Base-by-base conservation (phyloP, 345 rosid genomes). In the Melaleuca alternifolia region DNA sequence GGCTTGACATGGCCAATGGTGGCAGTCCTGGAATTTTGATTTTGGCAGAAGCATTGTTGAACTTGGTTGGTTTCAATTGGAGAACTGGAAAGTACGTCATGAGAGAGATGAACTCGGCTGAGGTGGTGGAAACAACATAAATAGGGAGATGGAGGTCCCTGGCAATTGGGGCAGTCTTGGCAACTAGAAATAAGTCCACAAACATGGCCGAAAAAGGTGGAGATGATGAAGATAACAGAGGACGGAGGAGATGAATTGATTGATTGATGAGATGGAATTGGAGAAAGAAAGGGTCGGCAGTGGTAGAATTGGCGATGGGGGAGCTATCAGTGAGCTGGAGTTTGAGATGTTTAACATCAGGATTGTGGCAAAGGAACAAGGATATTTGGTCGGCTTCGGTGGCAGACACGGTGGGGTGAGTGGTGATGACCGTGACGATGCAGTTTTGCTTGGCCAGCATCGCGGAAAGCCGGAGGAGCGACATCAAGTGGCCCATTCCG, bases 341-440 rank as follows among this genome's bases (percentile, higher is more conserved):
- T 33, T 87, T 86, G 26, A 85, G 84, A 21, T 89, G 88, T 1
- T 37, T 77, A 84, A 91, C 87, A 21, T 92, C 84, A 30, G 92
- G 92, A 84, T 85, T 86, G 33, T 76, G 33, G 10, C 86, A 75
- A 52, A 89, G 90, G 86, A 93, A 92, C 41, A 51, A 82, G 33
- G 90, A 88, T 71, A 92, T 87, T 37, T 24, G 85, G 26, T 54
- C 1, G 6, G 92, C 83, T 50, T 90, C 95, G 10, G 92, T 87
- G 1, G 23, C 16, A 9, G 95, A 90, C n/a, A 88, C 89, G 51
- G 88, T 88, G 2, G 93, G 89, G 28, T 76, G 82, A 44, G 87
- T 23, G 10, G 93, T 90, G 84, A 93, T 89, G 37, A 93, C 79
- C 51, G 93, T 93, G 86, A 93, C 86, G 20, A 11, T 79, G 84